phyloP scores from a whole-genome alignment of 805 yeast genomes.

The Maudiozyma serrabonitensis region DNA sequence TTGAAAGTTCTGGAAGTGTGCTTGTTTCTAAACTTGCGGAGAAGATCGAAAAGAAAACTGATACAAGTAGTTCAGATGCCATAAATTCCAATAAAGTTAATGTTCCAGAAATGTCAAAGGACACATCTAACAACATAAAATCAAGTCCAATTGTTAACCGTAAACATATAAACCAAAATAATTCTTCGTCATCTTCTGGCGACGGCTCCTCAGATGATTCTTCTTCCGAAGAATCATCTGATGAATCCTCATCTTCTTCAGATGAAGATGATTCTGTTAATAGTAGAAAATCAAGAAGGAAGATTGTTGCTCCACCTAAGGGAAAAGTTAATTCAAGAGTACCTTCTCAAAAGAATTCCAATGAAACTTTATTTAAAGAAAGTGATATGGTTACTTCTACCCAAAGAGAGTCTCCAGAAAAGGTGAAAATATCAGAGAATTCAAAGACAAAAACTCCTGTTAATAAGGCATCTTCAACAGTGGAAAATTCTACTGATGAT shows the following conservation, averaged over 20 bases:
- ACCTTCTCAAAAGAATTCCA: conserved; percentile 2
- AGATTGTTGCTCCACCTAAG: conserved; percentile 40
- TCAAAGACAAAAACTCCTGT: too few relatives aligned
- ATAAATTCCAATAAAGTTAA: too few relatives aligned
- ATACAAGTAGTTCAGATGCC: too few relatives aligned
- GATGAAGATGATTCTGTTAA: conserved; percentile 18
- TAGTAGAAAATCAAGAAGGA: conserved; percentile 26
- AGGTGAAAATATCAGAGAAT: too few relatives aligned
- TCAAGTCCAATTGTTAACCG: neutral
- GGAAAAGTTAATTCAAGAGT: conserved; percentile 17
- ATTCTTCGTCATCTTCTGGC: neutral
- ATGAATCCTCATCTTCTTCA: conserved; percentile 20
- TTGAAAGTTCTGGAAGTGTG: neutral
- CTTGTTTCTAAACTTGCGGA: too few relatives aligned
- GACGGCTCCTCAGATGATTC: neutral
- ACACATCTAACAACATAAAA: neutral
- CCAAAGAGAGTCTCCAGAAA: neutral
- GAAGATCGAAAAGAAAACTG: too few relatives aligned
- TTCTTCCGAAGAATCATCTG: neutral
- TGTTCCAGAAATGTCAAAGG: too few relatives aligned
- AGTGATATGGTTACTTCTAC: neutral
- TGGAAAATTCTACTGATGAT: conserved; percentile 7
- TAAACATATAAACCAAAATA: neutral
- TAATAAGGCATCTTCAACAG: neutral
- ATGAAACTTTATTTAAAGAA: neutral